Conservation (phyloP, 352 stramenopile species). For the Globisporangium camurandrum region DNA sequence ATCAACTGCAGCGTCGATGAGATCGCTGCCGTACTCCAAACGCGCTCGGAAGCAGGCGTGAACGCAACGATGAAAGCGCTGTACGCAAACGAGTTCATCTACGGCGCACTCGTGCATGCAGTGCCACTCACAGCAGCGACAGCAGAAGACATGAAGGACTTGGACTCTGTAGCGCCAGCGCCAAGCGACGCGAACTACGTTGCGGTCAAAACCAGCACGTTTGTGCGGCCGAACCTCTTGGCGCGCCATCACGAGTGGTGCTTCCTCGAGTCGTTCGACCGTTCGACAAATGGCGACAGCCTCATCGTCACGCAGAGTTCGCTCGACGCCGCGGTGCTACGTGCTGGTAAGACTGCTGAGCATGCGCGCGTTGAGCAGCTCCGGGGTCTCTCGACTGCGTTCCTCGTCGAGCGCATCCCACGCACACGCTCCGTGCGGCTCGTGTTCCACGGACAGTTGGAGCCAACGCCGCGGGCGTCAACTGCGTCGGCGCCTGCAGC, state of each 20-base stretch:
- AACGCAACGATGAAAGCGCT: conserved; percentile 11
- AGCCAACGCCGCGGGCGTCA: background rate
- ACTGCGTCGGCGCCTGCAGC: background rate
- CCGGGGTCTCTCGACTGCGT: conserved; percentile 20
- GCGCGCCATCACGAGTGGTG: conserved; percentile 40
- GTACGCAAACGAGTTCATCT: conserved; percentile 20
- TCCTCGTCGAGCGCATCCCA: conserved; percentile 21
- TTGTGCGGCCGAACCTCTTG: conserved; percentile 25
- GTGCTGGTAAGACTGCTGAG: conserved; percentile 16
- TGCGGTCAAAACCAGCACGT: conserved; percentile 32
- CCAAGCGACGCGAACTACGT: conserved; percentile 18
- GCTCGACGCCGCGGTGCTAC: conserved; percentile 20
- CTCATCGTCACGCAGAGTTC: conserved; percentile 26
- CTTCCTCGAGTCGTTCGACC: conserved; percentile 34
- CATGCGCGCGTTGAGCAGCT: conserved; percentile 34
- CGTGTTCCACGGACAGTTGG: conserved; percentile 24
- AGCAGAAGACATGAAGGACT: background rate
- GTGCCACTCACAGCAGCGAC: background rate
- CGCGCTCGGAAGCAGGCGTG: background rate
- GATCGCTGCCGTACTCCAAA: conserved; percentile 1
- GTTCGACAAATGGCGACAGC: conserved; percentile 6
- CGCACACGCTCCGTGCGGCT: conserved; percentile 16
- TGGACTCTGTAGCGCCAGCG: too few species aligned
- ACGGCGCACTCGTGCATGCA: conserved; percentile 36
- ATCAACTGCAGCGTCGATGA: conserved; percentile 10